Evolutionary conservation across 2,329 filamentous ascomycete genomes (phyloP).

Genomic region (Arthrobotrys conoides): DNA sequence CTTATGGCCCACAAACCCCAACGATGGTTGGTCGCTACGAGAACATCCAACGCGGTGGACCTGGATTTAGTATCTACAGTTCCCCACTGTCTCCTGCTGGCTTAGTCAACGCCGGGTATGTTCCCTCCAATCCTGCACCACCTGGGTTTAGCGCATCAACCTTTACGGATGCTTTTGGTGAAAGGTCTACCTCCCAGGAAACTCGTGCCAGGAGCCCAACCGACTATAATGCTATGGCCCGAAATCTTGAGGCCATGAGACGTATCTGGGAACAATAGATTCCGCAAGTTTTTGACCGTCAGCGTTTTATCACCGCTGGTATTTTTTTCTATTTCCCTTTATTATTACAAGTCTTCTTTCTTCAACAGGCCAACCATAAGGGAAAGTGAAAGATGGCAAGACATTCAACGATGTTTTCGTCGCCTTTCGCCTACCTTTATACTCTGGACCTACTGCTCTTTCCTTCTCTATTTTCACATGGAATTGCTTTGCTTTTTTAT

Average conservation of each 20-base stretch:
- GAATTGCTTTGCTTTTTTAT: background rate
- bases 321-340: conserved; percentile 1
- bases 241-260: background rate
- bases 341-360: background rate
- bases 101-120: conserved; percentile 13
- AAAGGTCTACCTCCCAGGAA: background rate
- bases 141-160: conserved; percentile 25
- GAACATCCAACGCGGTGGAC: background rate
- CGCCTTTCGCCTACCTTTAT: background rate
- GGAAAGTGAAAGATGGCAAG: background rate
- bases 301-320: background rate
- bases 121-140: conserved; percentile 10
- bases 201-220: background rate
- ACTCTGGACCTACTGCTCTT: conserved; percentile 1
- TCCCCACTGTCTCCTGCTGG: conserved; percentile 29
- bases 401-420: conserved; percentile 6
- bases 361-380: background rate
- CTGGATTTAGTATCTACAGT: conserved; percentile 1
- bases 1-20: conserved; percentile 2
- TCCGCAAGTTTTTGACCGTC: background rate
- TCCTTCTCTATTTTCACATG: background rate
- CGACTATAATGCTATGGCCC: background rate
- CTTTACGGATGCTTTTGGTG: background rate
- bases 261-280: conserved; percentile 22
- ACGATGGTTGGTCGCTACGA: background rate